A percentile compares a stretch with the other conserved stretches of the same genome.
phyloP scores from a whole-genome alignment of 2,329 filamentous ascomycete species.

The Aspergillus nomiae region DNA sequence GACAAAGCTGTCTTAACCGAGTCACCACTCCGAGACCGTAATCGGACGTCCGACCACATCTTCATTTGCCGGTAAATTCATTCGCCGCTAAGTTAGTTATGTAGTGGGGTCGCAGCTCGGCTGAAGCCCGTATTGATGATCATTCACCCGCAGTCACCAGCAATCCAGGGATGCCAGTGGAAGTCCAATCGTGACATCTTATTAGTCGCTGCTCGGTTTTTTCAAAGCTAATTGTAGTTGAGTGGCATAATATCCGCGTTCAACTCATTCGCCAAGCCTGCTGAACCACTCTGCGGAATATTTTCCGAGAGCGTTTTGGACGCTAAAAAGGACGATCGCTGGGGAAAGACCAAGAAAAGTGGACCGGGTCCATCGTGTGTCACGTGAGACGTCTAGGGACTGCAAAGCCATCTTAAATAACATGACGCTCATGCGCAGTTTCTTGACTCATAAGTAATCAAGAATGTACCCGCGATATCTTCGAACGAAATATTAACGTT shows the following conservation, averaged over 20 bases:
- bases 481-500: too few relatives aligned
- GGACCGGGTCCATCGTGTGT: background rate
- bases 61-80: background rate
- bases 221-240: background rate
- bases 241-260: background rate
- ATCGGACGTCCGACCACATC: slow-evolving; percentile 12
- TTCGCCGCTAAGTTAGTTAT: background rate
- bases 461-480: too few relatives aligned
- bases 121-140: background rate
- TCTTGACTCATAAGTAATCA: too few relatives aligned
- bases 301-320: slow-evolving; percentile 13
- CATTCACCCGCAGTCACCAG: background rate
- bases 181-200: background rate
- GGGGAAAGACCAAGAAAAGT: background rate
- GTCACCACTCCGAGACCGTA: slow-evolving; percentile 9
- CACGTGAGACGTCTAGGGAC: background rate
- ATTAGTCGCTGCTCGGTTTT: background rate
- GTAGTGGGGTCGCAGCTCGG: background rate
- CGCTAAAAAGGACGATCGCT: background rate
- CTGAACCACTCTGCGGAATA: slow-evolving; percentile 10
- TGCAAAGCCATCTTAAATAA: too few relatives aligned
- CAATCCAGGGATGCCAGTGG: background rate
- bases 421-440: too few relatives aligned
- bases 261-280: background rate
- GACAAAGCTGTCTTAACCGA: slow-evolving; percentile 33